Conservation (phyloP, 1,139 yeast species). For the Suhomyces kunorum region DNA sequence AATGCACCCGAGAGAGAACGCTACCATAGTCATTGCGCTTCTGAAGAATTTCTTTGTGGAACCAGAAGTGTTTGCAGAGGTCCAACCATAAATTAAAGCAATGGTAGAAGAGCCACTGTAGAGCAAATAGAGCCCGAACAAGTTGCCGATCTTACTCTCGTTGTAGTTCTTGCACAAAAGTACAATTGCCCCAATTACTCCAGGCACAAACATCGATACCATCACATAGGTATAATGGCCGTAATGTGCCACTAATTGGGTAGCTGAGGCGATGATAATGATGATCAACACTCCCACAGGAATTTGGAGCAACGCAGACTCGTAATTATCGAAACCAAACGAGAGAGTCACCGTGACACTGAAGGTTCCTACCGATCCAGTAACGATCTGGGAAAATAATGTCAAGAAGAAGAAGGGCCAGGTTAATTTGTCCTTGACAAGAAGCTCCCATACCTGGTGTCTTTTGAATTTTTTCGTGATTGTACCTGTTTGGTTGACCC, state of each 20-base stretch:
- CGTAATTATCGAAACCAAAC: constrained; percentile 35
- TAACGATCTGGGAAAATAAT: constrained; percentile 38
- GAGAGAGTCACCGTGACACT: constrained; percentile 41
- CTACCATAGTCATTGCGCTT: constrained; percentile 27
- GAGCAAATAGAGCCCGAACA: constrained; percentile 39
- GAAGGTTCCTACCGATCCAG: constrained; percentile 44
- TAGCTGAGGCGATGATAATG: constrained; percentile 33
- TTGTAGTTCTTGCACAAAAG: constrained; percentile 23
- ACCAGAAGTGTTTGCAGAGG: constrained; percentile 21
- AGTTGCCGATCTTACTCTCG: constrained; percentile 31
- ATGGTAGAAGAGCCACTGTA: constrained; percentile 25
- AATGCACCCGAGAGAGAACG: constrained; percentile 37
- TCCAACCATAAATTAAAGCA: constrained; percentile 23
- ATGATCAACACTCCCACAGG: constrained; percentile 42
- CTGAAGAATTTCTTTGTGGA: constrained; percentile 20
- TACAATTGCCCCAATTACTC: constrained; percentile 40
- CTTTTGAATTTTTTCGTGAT: constrained; percentile 29
- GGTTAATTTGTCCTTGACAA: constrained; percentile 36
- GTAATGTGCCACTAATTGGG: constrained; percentile 31
- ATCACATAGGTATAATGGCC: constrained; percentile 31
- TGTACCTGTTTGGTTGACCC: constrained; percentile 29
- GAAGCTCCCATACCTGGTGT: constrained; percentile 32
- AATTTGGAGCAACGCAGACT: constrained; percentile 42
- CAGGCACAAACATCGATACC: constrained; percentile 36
- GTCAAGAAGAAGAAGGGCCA: constrained; percentile 41